Evolutionary conservation across 1,284 basidiomycete species (phyloP).

Genomic region (Ganoderma meredithae): DNA sequence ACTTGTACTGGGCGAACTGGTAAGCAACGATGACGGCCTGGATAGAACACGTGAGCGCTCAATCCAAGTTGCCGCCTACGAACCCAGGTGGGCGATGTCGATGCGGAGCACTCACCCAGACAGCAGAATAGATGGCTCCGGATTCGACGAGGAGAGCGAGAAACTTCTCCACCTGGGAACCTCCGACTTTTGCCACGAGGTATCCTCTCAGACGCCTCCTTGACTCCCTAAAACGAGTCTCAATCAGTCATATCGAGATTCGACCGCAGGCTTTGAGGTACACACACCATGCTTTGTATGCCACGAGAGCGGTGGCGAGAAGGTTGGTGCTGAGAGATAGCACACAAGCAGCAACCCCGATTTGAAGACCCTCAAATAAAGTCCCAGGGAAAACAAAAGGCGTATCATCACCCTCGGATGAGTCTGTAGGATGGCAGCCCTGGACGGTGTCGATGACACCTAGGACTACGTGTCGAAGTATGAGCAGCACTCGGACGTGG

Average conservation of each 20-base stretch:
- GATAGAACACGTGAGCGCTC: not conserved
- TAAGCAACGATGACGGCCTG: not conserved
- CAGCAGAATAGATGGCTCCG: not conserved
- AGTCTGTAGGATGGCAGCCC: not conserved
- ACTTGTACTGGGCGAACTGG: not conserved
- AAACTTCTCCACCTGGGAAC: not conserved
- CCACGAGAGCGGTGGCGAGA: slow-evolving; percentile 55
- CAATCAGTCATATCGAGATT: not conserved
- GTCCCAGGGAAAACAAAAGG: not conserved
- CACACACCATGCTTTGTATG: not conserved
- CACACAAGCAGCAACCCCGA: not conserved
- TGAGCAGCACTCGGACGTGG: not conserved
- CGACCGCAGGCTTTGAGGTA: not conserved
- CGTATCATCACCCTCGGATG: not conserved
- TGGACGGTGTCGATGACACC: not conserved
- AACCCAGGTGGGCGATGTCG: not conserved
- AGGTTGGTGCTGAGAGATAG: slow-evolving; percentile 62
- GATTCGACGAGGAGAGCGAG: slow-evolving; percentile 9
- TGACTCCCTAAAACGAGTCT: not conserved
- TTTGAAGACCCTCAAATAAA: not conserved
- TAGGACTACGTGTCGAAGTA: not conserved
- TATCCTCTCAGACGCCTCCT: not conserved
- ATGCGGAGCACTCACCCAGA: slow-evolving; percentile 1
- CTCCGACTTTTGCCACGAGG: not conserved
- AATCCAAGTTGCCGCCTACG: not conserved